Percentiles rank a stretch among this genome's conserved stretches.
These are phyloP conservation scores for Cutaneotrichosporon mucoides DNA, from an alignment of 1,284 basidiomycete genomes.

Conservation along the genomic window DNA sequence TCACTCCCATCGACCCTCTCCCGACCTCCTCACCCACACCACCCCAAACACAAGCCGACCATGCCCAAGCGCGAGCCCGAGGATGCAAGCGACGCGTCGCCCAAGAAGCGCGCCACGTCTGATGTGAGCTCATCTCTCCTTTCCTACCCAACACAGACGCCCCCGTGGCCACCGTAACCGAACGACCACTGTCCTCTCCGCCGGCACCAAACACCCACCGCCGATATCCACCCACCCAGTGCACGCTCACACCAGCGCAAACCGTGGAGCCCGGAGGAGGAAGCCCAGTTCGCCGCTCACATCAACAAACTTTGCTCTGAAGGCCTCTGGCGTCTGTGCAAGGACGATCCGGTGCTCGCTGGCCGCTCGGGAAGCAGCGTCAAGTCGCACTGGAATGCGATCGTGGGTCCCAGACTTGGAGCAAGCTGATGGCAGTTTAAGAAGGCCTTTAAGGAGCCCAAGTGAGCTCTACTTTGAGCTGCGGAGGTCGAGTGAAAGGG, in stretches of 20 bases:
- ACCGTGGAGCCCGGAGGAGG: not conserved
- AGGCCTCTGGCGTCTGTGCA: slow-evolving; percentile 1
- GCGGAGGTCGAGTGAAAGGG: no score
- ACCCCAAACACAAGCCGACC: not conserved
- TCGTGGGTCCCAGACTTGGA: not conserved
- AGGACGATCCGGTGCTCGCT: not conserved
- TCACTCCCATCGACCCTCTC: no score
- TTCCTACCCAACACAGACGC: not conserved
- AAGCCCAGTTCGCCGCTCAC: not conserved
- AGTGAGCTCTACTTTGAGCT: not conserved
- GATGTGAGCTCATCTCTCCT: not conserved
- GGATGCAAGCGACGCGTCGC: not conserved
- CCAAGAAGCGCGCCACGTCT: not conserved
- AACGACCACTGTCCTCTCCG: no score
- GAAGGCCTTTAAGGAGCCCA: not conserved
- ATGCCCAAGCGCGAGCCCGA: not conserved
- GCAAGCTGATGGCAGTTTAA: slow-evolving; percentile 1
- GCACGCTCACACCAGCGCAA: slow-evolving; percentile 1
- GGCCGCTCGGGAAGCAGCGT: not conserved
- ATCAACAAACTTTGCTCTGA: not conserved
- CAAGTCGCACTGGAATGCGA: not conserved
- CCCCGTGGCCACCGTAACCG: no score
- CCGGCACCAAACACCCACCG: no score
- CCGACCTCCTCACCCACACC: no score
- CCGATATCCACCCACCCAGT: no score